Percentiles rank a stretch among this genome's conserved stretches.
phyloP scores from a whole-genome alignment of 2,329 filamentous ascomycete species.

The Pezicula rhizophila region DNA sequence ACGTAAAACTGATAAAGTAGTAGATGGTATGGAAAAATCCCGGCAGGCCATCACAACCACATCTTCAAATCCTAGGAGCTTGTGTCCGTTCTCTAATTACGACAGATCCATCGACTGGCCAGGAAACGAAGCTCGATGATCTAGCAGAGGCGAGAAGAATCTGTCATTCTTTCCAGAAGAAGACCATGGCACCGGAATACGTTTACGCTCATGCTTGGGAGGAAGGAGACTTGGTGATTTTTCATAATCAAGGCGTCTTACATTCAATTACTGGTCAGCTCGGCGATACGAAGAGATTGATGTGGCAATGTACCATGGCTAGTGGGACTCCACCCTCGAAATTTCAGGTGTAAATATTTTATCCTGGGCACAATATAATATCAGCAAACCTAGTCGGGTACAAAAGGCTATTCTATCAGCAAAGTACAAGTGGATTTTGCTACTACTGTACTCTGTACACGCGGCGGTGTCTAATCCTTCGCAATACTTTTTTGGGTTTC shows the following conservation, averaged over 20 bases:
- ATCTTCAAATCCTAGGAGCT: slow-evolving; percentile 22
- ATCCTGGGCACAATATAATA: too few relatives aligned
- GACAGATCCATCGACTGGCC: slow-evolving; percentile 14
- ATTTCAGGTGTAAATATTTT: too few relatives aligned
- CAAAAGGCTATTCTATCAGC: too few relatives aligned
- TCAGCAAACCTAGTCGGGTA: too few relatives aligned
- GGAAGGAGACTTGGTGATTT: slow-evolving; percentile 27
- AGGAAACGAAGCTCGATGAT: slow-evolving; percentile 12
- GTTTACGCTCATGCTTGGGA: slow-evolving; percentile 27
- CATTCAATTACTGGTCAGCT: slow-evolving; percentile 28
- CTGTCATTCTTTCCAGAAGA: slow-evolving; percentile 22
- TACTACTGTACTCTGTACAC: too few relatives aligned
- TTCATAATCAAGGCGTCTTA: slow-evolving; percentile 28
- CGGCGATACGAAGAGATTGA: slow-evolving; percentile 18
- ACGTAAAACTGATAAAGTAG: neutral
- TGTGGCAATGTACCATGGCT: slow-evolving; percentile 27
- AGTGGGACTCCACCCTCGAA: slow-evolving; percentile 11
- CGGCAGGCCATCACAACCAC: slow-evolving; percentile 6
- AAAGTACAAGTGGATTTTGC: too few relatives aligned
- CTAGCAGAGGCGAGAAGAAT: slow-evolving; percentile 19
- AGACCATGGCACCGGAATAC: slow-evolving; percentile 21
- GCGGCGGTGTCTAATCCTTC: too few relatives aligned
- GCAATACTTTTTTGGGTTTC: too few relatives aligned
- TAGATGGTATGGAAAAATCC: slow-evolving; percentile 18
- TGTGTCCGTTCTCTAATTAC: slow-evolving; percentile 18